These are phyloP conservation scores for Poa pratensis DNA, from an alignment of 176 grass and related monocot genomes.

Conservation along the genomic window DNA sequence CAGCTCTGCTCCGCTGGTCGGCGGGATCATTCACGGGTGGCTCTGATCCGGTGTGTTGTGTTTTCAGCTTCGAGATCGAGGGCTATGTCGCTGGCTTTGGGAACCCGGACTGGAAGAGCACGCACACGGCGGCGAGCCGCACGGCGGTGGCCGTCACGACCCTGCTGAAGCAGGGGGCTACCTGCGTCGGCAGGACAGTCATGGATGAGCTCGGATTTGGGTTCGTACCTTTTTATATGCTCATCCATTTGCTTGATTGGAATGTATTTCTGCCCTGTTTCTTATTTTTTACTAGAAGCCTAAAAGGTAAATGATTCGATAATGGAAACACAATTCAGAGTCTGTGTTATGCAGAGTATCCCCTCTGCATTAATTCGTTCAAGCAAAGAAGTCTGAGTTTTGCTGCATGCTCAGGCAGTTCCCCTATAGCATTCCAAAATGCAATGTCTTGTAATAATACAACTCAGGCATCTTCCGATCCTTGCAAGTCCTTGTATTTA, in stretches of 20 bases:
- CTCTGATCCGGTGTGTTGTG: constrained; percentile 12
- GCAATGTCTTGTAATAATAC: background rate
- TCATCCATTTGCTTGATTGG: constrained; percentile 32
- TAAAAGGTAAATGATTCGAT: background rate
- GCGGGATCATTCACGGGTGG: constrained; percentile 12
- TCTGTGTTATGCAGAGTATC: background rate
- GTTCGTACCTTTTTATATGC: constrained; percentile 48
- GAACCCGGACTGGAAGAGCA: constrained; percentile 94
- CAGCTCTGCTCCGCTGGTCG: background rate
- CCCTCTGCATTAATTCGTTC: background rate
- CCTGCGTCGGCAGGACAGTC: constrained; percentile 79
- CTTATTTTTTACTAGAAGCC: background rate
- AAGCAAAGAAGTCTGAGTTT: background rate
- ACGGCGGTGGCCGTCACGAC: constrained; percentile 65
- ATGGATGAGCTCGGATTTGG: constrained; percentile 94
- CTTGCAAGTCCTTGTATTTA: background rate
- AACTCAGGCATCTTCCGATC: background rate
- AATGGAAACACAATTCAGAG: background rate
- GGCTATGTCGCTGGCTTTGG: constrained; percentile 82
- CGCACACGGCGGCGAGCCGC: constrained; percentile 54
- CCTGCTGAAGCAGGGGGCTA: constrained; percentile 74
- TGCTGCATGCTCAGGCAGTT: background rate
- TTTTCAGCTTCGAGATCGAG: constrained; percentile 88
- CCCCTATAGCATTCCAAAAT: background rate
- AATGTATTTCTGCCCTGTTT: background rate